Evolutionary conservation across 768 basidiomycete species (phyloP), one percentile per base, ranked within the genome.

Genomic region (Termitomyces eurrhizus): DNA sequence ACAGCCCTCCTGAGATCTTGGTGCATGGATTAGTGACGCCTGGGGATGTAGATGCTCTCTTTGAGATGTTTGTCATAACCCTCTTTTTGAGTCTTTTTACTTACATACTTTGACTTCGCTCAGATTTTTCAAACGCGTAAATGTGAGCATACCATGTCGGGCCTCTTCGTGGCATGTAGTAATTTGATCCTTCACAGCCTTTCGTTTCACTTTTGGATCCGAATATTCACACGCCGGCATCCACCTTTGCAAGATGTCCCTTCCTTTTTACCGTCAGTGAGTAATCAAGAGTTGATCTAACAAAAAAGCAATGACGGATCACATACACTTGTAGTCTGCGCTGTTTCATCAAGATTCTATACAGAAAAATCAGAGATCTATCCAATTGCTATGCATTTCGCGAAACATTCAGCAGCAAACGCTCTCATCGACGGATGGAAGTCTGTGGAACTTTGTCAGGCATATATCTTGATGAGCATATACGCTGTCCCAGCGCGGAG

Each of bases 241-340:
- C 84, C 3, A 91, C 89, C 11, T 93, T 91, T 65, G 83, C 89
- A 21, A 80, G 94, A 56, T 92, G 90, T 66, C 93, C 94, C 0
- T 96, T 95, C 77, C 77, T 96, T 37, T 93, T 94, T 72, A 95
- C 93, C 50, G 92, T 93, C 61, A 81, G 89, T 89, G 59, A 77
- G 84, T 85, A 57, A 13, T 13, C 39, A 16, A 3, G 13, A 24
- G 50, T 52, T 14, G 39, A 33, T 37, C 9, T 61, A 14, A 50
- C 21, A 12, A 54, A 14, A 48, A 42, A 46, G 41, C 42, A 24
- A 42, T 18, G 18, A 26, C 50, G 24, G 18, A 58, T 44, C 33
- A 50, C 44, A 29, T 14, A 36, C 42, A 18, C 45, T 63, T 66
- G 6, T 39, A 89, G 89, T 96, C 46, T 95, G 93, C 64, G 93